phyloP scores from a whole-genome alignment of 2,329 filamentous ascomycete genomes.

The Scleromitrula shiraiana region DNA sequence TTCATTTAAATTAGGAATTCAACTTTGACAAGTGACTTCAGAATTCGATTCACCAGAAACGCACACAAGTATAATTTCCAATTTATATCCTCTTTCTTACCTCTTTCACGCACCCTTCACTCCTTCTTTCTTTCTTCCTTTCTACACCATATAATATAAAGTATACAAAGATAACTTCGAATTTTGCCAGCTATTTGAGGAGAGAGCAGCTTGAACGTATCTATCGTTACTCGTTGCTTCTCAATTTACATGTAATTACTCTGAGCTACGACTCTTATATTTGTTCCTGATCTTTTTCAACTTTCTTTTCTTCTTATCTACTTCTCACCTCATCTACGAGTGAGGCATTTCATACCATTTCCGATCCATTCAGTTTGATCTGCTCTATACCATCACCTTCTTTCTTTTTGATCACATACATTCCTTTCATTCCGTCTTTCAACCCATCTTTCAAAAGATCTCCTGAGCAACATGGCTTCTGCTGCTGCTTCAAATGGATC shows the following conservation, averaged over 20 bases:
- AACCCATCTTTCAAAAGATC: constrained; percentile 22
- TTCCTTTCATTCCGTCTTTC: not conserved
- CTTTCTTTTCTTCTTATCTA: constrained; percentile 21
- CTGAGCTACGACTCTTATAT: constrained; percentile 29
- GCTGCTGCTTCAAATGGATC: constrained; percentile 33
- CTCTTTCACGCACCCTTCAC: not conserved
- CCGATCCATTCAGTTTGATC: constrained; percentile 16
- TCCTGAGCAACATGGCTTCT: constrained; percentile 31
- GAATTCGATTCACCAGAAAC: too few species aligned
- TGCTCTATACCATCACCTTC: constrained; percentile 8
- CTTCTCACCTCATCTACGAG: constrained; percentile 24
- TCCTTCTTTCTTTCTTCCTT: not conserved
- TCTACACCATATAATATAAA: not conserved
- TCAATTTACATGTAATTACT: constrained; percentile 21
- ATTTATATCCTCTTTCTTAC: not conserved
- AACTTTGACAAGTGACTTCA: too few species aligned
- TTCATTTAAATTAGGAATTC: too few species aligned
- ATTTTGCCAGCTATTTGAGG: constrained; percentile 8
- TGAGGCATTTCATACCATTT: constrained; percentile 20
- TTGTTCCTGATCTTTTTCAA: constrained; percentile 21
- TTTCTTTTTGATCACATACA: too few species aligned
- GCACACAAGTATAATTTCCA: too few species aligned
- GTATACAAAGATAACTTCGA: not conserved
- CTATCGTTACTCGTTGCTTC: constrained; percentile 21
- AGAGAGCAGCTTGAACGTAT: constrained; percentile 7